Evolutionary conservation across 2,329 filamentous ascomycete genomes (phyloP).

Genomic region (Colletotrichum sp.): DNA sequence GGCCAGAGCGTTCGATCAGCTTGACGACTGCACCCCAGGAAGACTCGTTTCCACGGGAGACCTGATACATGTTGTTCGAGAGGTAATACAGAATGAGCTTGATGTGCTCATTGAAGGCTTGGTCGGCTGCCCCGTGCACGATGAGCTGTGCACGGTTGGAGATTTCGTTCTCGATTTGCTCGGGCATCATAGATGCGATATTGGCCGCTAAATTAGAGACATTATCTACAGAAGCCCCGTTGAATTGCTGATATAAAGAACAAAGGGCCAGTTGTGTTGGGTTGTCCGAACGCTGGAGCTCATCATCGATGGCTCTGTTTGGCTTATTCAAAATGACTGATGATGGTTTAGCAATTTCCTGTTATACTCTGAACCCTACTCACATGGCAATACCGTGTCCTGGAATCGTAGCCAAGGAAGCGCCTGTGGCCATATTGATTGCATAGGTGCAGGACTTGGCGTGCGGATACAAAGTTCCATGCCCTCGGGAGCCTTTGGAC

Average conservation of each 20-base stretch:
- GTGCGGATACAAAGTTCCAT: neutral
- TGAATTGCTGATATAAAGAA: no score
- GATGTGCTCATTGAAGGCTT: neutral
- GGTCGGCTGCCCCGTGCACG: fast-evolving
- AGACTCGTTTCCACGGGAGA: no score
- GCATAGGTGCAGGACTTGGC: neutral
- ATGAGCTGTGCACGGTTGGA: fast-evolving
- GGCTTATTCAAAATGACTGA: no score
- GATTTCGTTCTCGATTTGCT: fast-evolving
- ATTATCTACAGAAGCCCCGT: no score
- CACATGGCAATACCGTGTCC: fast-evolving
- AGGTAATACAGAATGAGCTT: neutral
- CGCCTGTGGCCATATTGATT: fast-evolving
- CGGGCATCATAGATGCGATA: neutral
- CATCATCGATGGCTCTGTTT: no score
- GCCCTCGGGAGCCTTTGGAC: neutral
- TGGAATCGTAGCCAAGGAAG: neutral
- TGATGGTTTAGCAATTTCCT: no score
- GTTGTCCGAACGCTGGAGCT: no score
- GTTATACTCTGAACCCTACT: fast-evolving
- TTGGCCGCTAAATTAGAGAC: neutral
- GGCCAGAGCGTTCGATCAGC: neutral
- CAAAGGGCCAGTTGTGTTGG: no score
- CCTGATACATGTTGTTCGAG: neutral
- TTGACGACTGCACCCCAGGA: fast-evolving